Percentiles rank a stretch among this genome's conserved stretches.
Conservation (phyloP, 2,329 filamentous ascomycete species). For the Aspergillus piperis region DNA sequence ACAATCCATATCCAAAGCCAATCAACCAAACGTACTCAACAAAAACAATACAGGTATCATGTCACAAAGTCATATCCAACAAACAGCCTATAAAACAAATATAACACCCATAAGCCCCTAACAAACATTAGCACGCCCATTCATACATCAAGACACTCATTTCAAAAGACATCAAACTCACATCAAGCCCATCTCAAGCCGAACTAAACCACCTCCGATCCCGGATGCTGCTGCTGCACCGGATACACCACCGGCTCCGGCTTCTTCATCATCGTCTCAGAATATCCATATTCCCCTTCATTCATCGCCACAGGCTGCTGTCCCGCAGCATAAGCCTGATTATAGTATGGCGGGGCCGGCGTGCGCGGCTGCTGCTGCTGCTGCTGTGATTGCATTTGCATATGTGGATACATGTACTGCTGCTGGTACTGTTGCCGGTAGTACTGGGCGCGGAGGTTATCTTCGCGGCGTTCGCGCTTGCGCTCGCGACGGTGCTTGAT, state of each 20-base stretch:
- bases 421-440: not conserved
- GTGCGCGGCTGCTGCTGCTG: not conserved
- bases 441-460: not conserved
- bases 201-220: not conserved
- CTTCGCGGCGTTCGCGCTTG: not conserved
- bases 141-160: not conserved
- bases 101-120: not conserved
- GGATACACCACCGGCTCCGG: constrained; percentile 1
- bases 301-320: not conserved
- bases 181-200: not conserved
- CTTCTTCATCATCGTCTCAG: not conserved
- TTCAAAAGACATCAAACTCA: constrained; percentile 2
- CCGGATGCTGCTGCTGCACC: constrained; percentile 1
- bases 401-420: not conserved
- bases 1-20: not conserved
- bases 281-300: not conserved
- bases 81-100: not conserved
- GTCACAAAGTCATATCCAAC: not conserved
- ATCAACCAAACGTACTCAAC: not conserved
- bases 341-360: not conserved
- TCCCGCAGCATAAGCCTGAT: not conserved
- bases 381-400: not conserved
- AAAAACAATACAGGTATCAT: not conserved
- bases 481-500: not conserved
- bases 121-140: not conserved